Conservation (phyloP, 768 basidiomycete species). For the Nevesoporus exiguus region DNA sequence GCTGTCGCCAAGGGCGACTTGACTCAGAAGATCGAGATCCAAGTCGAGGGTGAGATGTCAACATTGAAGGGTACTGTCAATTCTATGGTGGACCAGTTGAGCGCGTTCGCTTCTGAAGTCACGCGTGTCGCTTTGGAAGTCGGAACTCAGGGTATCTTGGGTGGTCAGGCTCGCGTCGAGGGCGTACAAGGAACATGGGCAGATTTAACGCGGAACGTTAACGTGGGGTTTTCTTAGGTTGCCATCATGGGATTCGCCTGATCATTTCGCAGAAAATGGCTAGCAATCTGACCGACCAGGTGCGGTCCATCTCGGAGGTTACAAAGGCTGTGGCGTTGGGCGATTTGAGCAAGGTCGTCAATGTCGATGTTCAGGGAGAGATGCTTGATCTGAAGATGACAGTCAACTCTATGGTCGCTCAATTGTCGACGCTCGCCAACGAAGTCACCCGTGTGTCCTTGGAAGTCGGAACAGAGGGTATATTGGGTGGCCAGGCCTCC, state of each 20-base stretch:
- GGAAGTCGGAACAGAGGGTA: slow-evolving; percentile 91
- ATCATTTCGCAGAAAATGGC: slow-evolving; percentile 69
- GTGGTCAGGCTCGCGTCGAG: slow-evolving; percentile 86
- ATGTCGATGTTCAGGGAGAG: slow-evolving; percentile 92
- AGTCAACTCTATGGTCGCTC: slow-evolving; percentile 75
- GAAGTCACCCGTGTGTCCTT: slow-evolving; percentile 90
- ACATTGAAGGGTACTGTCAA: slow-evolving; percentile 83
- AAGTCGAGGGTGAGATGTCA: slow-evolving; percentile 84
- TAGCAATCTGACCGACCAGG: slow-evolving; percentile 79
- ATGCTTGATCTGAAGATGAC: slow-evolving; percentile 84
- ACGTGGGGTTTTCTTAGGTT: slow-evolving; percentile 43
- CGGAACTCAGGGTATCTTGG: slow-evolving; percentile 86
- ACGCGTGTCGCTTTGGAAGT: slow-evolving; percentile 85
- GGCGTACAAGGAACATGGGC: slow-evolving; percentile 95
- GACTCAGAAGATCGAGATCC: slow-evolving; percentile 90
- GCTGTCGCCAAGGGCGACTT: slow-evolving; percentile 89
- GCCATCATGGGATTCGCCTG: not conserved
- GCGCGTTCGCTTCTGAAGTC: slow-evolving; percentile 81
- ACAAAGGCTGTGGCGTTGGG: slow-evolving; percentile 78
- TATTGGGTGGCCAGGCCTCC: slow-evolving; percentile 87
- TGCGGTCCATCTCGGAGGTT: slow-evolving; percentile 86
- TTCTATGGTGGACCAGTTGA: slow-evolving; percentile 90
- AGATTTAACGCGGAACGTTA: slow-evolving; percentile 85
- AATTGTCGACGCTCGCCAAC: slow-evolving; percentile 68
- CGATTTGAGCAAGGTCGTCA: slow-evolving; percentile 78